Base-by-base conservation (phyloP, 257 asterid genomes). In the Primulina huaijiensis region DNA sequence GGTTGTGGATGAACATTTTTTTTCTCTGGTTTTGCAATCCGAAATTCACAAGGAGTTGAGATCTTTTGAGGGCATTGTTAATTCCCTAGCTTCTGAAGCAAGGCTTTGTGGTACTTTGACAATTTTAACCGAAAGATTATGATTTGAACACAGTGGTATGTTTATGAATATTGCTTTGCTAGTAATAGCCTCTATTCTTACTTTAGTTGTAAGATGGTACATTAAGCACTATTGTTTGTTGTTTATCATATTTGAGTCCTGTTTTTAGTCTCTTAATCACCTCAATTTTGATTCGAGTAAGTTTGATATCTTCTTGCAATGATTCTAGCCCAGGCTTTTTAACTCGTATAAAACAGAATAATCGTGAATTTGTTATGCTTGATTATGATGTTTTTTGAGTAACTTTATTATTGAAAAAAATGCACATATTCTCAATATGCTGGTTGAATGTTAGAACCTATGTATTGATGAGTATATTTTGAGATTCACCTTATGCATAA, bases 1-100 rank as follows among this genome's bases (percentile, higher is more conserved):
- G 81, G 82, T 87, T 62, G 84, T 93, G 62, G 99, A 90, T 60
- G 96, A 87, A 81, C 94, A 90, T 80, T 93, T 85, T 81, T 93
- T 95, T 17, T 79, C 92, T 56, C 67, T 93, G 87, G 88, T 89
- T 72, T 75, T 93, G 87, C 80, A 83, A 78, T 77, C 86, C 2
- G 95, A 90, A 46, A 79, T 90, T 72, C 84, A 70, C 19, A 88
- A 77, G 46, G 88, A 90, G 85, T 56, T 90, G 86, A 87, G 77
- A 73, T 68, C 83, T 57, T 72, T 90, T 33, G 94, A 71, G 64
- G 90, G 69, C 61, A 75, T 81, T 72, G 92, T 80, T 30, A 33
- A 74, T 72, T 85, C 89, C 19, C 82, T 93, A 62, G 92, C 97
- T 81, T 80, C 74, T 30, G 97, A 93, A 77, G 95, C 88, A 14